phyloP scores from a whole-genome alignment of 805 yeast genomes.

The Lachancea lanzarotensis region DNA sequence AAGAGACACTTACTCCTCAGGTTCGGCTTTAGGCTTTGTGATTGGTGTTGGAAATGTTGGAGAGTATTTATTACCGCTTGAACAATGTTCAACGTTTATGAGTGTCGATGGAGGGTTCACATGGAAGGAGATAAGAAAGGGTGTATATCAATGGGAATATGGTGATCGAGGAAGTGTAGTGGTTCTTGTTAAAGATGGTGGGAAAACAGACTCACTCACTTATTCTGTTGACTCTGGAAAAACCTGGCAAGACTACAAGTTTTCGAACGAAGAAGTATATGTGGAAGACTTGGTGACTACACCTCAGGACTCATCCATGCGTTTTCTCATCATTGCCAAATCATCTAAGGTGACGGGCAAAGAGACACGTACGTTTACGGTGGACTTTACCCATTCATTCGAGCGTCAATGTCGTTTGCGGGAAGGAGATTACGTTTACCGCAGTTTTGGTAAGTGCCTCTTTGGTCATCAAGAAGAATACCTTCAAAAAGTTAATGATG shows the following conservation, averaged over 20 bases:
- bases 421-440: constrained; percentile 54
- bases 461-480: constrained; percentile 66
- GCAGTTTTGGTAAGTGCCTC: constrained; percentile 57
- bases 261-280: constrained; percentile 47
- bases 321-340: constrained; percentile 59
- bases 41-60: constrained; percentile 96
- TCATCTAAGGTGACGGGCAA: constrained; percentile 41
- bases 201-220: constrained; percentile 48
- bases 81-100: constrained; percentile 62
- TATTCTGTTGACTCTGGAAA: constrained; percentile 78
- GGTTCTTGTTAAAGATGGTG: constrained; percentile 57
- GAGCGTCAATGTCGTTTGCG: constrained; percentile 51
- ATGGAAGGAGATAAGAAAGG: constrained; percentile 75
- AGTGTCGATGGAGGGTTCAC: constrained; percentile 87
- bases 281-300: constrained; percentile 79
- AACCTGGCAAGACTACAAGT: constrained; percentile 63
- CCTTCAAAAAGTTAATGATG: constrained; percentile 50
- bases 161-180: constrained; percentile 92
- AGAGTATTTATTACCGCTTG: constrained; percentile 39
- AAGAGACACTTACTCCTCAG: constrained; percentile 81
- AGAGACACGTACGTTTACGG: constrained; percentile 41
- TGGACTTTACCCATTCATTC: constrained; percentile 53
- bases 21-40: constrained; percentile 83
- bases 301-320: constrained; percentile 83
- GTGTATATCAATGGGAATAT: constrained; percentile 85